A percentile compares a stretch with the other conserved stretches of the same genome.
Evolutionary conservation across 202 grass and related monocot genomes (phyloP).

Genomic region (Hordeum pubiflorum): DNA sequence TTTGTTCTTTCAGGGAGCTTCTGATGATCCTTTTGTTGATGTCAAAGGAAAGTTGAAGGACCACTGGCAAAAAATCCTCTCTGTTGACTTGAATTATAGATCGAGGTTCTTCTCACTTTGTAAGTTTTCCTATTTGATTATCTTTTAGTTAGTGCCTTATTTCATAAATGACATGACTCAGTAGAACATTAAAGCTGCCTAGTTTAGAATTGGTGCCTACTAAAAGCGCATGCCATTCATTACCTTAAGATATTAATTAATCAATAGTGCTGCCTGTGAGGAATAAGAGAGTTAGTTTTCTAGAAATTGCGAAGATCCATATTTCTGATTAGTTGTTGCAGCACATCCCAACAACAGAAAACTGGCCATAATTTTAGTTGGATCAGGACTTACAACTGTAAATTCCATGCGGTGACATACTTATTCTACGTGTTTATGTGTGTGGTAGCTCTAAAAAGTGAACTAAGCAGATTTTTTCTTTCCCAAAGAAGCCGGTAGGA

Average conservation of each 20-base stretch:
- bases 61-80: constrained; percentile 51
- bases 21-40: constrained; percentile 40
- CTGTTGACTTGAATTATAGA: constrained; percentile 44
- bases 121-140: constrained; percentile 42
- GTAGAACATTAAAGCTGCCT: neutral
- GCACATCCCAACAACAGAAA: neutral
- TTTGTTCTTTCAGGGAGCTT: constrained; percentile 44
- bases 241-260: neutral
- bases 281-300: neutral
- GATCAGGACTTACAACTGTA: neutral
- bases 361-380: neutral
- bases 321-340: neutral
- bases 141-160: neutral
- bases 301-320: neutral
- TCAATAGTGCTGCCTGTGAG: neutral
- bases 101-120: constrained; percentile 80
- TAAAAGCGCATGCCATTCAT: neutral
- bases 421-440: neutral
- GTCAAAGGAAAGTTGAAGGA: constrained; percentile 69
- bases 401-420: neutral
- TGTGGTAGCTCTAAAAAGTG: neutral
- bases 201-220: neutral
- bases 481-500: neutral
- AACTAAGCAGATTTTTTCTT: neutral
- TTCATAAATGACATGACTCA: neutral